Percentiles rank a stretch among this genome's conserved stretches.
Evolutionary conservation across 129 eudicot genomes (phyloP).

Genomic region (Rutidosis leptorrhynchoides): DNA sequence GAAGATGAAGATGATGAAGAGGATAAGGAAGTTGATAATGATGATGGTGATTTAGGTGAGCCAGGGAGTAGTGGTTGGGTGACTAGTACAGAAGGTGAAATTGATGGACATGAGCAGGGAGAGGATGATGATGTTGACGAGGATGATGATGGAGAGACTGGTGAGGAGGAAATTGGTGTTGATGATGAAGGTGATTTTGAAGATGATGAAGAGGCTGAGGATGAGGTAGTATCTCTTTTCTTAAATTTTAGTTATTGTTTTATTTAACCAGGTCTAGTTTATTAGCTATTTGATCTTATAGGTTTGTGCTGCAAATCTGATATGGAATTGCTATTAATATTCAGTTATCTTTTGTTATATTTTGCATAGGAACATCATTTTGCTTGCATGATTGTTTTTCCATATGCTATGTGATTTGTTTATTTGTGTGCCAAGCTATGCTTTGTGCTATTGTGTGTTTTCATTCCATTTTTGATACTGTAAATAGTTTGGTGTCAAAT

Average conservation of each 20-base stretch:
- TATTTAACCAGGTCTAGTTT: background rate
- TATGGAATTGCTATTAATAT: background rate
- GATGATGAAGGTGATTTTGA: conserved; percentile 63
- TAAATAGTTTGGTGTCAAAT: background rate
- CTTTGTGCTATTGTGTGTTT: background rate
- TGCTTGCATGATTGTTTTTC: conserved; percentile 6
- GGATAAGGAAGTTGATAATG: conserved; percentile 61
- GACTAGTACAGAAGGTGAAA: conserved; percentile 82
- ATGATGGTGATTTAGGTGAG: conserved; percentile 54
- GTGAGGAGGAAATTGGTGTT: conserved; percentile 73
- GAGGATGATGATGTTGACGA: conserved; percentile 91
- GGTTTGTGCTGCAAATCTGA: background rate
- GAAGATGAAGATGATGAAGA: conserved; percentile 72
- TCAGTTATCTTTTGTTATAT: background rate
- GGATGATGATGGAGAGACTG: conserved; percentile 95
- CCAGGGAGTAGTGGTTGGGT: conserved; percentile 69
- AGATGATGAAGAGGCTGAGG: conserved; percentile 81
- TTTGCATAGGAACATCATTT: background rate
- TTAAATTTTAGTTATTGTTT: background rate
- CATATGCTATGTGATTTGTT: background rate
- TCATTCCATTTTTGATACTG: background rate
- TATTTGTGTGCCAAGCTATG: background rate
- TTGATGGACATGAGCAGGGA: conserved; percentile 97
- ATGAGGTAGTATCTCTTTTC: conserved; percentile 52
- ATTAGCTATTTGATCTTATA: background rate